Evolutionary conservation across 2,329 filamentous ascomycete species (phyloP), one percentile per base, ranked within the genome.

Genomic region (Plenodomus lindquistii): DNA sequence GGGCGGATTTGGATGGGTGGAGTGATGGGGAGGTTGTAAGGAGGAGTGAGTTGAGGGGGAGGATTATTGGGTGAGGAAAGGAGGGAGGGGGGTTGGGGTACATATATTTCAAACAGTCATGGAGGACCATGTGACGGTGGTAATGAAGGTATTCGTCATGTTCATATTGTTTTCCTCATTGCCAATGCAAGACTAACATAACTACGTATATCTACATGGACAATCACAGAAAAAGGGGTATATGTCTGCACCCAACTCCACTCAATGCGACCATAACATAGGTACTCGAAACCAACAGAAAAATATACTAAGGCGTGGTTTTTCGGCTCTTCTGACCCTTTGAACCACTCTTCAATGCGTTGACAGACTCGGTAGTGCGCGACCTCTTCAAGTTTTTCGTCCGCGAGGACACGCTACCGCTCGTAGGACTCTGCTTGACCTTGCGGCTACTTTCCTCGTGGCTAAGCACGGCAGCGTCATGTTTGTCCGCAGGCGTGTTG

Each of bases 401-500:
- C 17, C 36, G 42, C 8, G 42, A 44, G 15, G 42, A 44, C n/a
- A 38, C 18, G 17, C 42, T 44, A 2, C 42, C 42, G 21, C 36
- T 44, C 15, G 42, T 16, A n/a, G 34, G 16, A 35, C 36, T 44
- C 24, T 44, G 22, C 1, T 21, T 29, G 10, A n/a, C 31, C 1
- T 18, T 27, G 9, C 20, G n/a, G 20, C 15, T 15, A 34, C 11
- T 24, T 9, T 36, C 35, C n/a, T 39, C 37, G 7, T 17, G 22
- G 21, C n/a, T 34, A 34, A 31, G 42, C 16, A 16, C 35, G 7
- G 35, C 8, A 9, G 7, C 16, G 3, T 8, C 18, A 18, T 19
- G 16, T 16, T 17, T 17, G 10, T 27, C 47, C 7, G 40, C 47
- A 13, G 77, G 77, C 37, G 65, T 77, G 31, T 73, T 74, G 48